A percentile compares a stretch with the other conserved stretches of the same genome.
These are phyloP conservation scores for Saccharomyces hybrid DNA, from an alignment of 1,139 yeast species.

Conservation along the genomic window DNA sequence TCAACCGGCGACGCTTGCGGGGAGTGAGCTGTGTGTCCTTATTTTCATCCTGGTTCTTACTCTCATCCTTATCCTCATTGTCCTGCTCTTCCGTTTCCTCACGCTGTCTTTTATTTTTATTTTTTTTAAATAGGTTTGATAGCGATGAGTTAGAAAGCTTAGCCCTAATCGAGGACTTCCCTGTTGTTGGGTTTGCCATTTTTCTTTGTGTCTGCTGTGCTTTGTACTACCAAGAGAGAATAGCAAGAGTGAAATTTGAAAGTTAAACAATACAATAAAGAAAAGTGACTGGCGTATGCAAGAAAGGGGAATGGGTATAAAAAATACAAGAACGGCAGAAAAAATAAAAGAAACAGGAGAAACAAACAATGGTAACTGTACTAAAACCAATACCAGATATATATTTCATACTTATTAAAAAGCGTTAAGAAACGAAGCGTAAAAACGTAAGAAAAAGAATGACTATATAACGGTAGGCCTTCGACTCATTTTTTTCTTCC, in stretches of 20 bases:
- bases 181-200: slow-evolving; percentile 12
- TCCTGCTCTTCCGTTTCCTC: slow-evolving; percentile 11
- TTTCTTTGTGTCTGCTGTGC: background rate
- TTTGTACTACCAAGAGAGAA: background rate
- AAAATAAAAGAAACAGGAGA: background rate
- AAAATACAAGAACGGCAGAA: background rate
- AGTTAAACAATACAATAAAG: background rate
- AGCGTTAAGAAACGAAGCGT: background rate
- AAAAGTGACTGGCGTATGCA: background rate
- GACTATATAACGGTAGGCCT: background rate
- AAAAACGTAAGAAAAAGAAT: background rate
- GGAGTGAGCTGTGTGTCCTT: slow-evolving; percentile 12
- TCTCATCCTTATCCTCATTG: slow-evolving; percentile 6
- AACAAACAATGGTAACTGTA: background rate
- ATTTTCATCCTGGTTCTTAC: slow-evolving; percentile 30
- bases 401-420: background rate
- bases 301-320: background rate
- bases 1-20: slow-evolving; percentile 12
- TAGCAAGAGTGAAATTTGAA: background rate
- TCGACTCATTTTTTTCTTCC: background rate
- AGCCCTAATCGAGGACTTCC: slow-evolving; percentile 21
- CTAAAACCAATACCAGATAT: background rate
- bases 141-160: slow-evolving; percentile 24
- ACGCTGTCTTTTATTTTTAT: slow-evolving; percentile 17
- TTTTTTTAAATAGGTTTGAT: slow-evolving; percentile 26